phyloP scores from a whole-genome alignment of 192 early-diverging fungal genomes.

The Dispira simplex region DNA sequence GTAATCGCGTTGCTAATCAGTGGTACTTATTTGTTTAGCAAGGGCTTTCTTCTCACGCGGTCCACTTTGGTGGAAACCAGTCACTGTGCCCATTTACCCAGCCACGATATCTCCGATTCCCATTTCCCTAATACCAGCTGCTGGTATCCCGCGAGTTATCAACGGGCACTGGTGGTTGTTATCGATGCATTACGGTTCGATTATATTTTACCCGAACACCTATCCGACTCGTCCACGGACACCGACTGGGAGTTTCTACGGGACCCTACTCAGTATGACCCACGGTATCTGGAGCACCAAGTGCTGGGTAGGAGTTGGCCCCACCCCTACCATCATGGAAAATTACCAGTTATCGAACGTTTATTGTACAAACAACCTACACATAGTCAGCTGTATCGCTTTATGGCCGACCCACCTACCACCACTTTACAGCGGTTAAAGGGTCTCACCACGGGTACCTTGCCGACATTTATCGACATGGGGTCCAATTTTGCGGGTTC shows the following conservation, averaged over 20 bases:
- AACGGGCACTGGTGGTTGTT: conserved; percentile 46
- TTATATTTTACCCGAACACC: conserved; percentile 17
- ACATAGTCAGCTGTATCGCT: conserved; percentile 46
- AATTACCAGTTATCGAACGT: conserved; percentile 26
- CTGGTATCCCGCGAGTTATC: conserved; percentile 31
- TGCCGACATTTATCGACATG: conserved; percentile 70
- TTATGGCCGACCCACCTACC: conserved; percentile 62
- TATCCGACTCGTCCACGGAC: conserved; percentile 15
- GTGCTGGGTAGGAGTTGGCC: not conserved
- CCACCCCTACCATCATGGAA: conserved; percentile 23
- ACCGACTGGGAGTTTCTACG: conserved; percentile 31
- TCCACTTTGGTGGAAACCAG: conserved; percentile 39
- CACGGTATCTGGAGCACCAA: conserved; percentile 20
- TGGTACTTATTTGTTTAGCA: conserved; percentile 48
- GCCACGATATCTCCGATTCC: conserved; percentile 13
- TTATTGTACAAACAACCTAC: conserved; percentile 30
- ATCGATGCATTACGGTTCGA: conserved; percentile 63
- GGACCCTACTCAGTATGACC: conserved; percentile 31
- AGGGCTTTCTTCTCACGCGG: conserved; percentile 56
- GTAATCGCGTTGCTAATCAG: conserved; percentile 13
- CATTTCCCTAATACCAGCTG: not conserved
- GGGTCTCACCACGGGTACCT: conserved; percentile 60
- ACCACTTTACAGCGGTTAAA: conserved; percentile 73
- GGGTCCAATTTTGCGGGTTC: conserved; percentile 69
- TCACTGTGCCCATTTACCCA: conserved; percentile 1